phyloP scores from a whole-genome alignment of 306 rosid species.

The Cucurbita moschata region DNA sequence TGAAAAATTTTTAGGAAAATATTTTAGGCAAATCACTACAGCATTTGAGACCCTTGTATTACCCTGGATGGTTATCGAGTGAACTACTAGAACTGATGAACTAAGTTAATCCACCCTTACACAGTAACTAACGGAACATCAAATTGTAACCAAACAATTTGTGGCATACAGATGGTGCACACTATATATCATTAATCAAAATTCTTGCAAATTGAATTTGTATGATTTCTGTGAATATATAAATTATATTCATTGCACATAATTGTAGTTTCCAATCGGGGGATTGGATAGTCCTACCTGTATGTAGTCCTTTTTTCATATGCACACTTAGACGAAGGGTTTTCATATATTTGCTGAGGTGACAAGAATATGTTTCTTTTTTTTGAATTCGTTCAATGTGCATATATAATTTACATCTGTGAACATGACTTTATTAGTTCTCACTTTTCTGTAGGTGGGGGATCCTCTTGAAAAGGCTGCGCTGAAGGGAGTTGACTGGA shows the following conservation, averaged over 20 bases:
- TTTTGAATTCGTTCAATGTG: not conserved
- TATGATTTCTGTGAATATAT: not conserved
- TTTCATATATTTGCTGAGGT: not conserved
- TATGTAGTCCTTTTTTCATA: not conserved
- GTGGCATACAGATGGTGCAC: not conserved
- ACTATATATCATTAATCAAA: not conserved
- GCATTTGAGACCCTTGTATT: not conserved
- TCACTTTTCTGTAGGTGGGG: slow-evolving; percentile 56
- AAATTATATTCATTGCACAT: not conserved
- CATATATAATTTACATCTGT: not conserved
- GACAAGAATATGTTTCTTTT: not conserved
- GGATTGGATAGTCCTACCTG: not conserved
- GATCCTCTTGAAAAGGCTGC: slow-evolving; percentile 99
- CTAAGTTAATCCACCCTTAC: not conserved
- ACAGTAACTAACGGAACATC: not conserved
- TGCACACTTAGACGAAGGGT: not conserved
- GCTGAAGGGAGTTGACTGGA: slow-evolving; percentile 91
- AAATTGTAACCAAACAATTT: not conserved
- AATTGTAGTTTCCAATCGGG: not conserved
- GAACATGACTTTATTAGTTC: slow-evolving; percentile 3
- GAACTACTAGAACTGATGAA: not conserved
- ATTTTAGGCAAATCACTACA: not conserved
- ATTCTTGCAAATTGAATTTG: not conserved
- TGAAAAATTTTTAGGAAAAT: not conserved
- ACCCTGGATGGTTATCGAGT: not conserved